Evolutionary conservation across 495 filamentous ascomycete genomes (phyloP).

Genomic region (Cladorrhinum samala): DNA sequence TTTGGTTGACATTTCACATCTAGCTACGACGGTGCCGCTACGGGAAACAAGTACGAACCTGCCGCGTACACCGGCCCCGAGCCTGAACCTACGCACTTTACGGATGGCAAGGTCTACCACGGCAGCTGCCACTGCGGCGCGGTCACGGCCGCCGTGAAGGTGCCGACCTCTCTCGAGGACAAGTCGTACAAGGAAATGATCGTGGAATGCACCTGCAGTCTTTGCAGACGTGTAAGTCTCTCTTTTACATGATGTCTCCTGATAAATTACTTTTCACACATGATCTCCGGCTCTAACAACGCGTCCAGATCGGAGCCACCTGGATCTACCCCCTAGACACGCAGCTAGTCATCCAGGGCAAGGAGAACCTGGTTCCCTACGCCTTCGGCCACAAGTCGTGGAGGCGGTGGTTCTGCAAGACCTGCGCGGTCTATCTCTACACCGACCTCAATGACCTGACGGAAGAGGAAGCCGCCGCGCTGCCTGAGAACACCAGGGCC

Average conservation of each 20-base stretch:
- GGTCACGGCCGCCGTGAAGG: slow-evolving; percentile 35
- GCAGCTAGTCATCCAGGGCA: slow-evolving; percentile 27
- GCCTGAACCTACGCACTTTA: slow-evolving; percentile 28
- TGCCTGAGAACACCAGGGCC: slow-evolving; percentile 13
- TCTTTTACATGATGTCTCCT: not conserved
- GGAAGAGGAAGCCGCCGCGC: slow-evolving; percentile 17
- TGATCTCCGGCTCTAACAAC: not conserved
- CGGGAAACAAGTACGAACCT: slow-evolving; percentile 24
- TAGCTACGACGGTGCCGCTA: slow-evolving; percentile 33
- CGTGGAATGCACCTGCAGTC: slow-evolving; percentile 41
- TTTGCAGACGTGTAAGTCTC: slow-evolving; percentile 34
- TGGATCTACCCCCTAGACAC: slow-evolving; percentile 32
- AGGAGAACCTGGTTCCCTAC: slow-evolving; percentile 33
- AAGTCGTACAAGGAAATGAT: slow-evolving; percentile 19
- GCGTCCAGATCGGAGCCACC: slow-evolving; percentile 18
- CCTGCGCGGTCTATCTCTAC: slow-evolving; percentile 34
- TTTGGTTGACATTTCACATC: not conserved
- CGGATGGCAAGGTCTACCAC: slow-evolving; percentile 36
- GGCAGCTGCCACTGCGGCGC: slow-evolving; percentile 51
- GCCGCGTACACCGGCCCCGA: slow-evolving; percentile 33
- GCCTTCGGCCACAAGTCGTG: slow-evolving; percentile 20
- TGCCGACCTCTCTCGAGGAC: slow-evolving; percentile 27
- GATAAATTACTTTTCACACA: not conserved
- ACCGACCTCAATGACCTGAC: slow-evolving; percentile 18
- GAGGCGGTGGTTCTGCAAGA: slow-evolving; percentile 39